Conservation (phyloP, 129 eudicot genomes). For the Flaveria bidentis region DNA sequence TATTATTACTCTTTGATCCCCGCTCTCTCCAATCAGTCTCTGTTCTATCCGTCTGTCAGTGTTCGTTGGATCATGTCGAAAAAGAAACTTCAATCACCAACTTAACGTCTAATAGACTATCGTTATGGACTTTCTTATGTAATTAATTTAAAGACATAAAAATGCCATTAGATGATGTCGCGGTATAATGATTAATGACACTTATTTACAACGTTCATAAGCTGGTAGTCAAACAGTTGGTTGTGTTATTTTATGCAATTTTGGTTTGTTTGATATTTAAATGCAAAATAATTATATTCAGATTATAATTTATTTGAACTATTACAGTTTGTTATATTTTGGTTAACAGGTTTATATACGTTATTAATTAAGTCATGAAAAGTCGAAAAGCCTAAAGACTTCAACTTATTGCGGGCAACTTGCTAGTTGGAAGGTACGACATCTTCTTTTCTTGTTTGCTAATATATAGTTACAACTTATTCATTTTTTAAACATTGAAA, state of each 20-base stretch:
- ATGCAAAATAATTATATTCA: neutral
- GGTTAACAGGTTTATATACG: neutral
- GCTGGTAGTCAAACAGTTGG: no score
- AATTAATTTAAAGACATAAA: no score
- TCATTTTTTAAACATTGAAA: neutral
- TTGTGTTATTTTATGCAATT: neutral
- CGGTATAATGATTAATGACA: no score
- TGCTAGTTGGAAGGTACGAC: neutral
- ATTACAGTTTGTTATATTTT: neutral
- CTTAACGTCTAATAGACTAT: no score
- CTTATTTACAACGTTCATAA: no score
- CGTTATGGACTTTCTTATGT: no score
- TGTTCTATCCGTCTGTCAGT: no score
- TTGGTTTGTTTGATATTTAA: neutral
- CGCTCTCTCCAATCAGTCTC: no score
- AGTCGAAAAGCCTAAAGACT: neutral
- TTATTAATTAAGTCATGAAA: neutral
- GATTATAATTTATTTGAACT: neutral
- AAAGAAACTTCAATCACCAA: no score
- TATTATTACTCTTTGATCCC: no score
- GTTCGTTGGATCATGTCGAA: no score
- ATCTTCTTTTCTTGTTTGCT: neutral
- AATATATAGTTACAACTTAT: neutral
- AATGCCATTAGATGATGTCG: no score
- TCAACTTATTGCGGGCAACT: neutral